phyloP scores from a whole-genome alignment of 371 early-diverging fungal genomes.

The Mortierella sp. region DNA sequence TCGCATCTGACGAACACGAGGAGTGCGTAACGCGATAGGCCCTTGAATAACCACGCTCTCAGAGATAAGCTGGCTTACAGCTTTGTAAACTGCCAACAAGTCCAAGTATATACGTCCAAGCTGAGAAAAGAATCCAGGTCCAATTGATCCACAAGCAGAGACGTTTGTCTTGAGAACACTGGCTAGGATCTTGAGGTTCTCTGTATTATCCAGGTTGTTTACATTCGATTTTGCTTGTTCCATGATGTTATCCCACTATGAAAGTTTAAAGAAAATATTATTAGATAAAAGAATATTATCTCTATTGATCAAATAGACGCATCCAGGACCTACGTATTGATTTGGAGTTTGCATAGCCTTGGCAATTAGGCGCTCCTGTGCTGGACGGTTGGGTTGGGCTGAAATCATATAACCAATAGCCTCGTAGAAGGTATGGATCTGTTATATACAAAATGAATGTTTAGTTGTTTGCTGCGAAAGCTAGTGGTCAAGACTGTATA shows the following conservation, averaged over 20 bases:
- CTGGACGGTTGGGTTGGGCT: slow-evolving; percentile 79
- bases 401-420: slow-evolving; percentile 97
- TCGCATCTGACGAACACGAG: slow-evolving; percentile 90
- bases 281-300: neutral
- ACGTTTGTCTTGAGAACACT: slow-evolving; percentile 97
- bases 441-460: neutral
- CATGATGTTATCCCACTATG: slow-evolving; percentile 87
- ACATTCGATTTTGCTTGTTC: slow-evolving; percentile 78
- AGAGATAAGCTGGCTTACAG: slow-evolving; percentile 88
- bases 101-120: slow-evolving; percentile 90
- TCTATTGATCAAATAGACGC: too few species aligned
- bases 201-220: slow-evolving; percentile 80
- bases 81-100: slow-evolving; percentile 90
- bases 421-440: slow-evolving; percentile 96
- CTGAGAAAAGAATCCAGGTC: slow-evolving; percentile 88
- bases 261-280: neutral
- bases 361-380: slow-evolving; percentile 84
- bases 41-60: slow-evolving; percentile 82
- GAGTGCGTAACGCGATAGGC: slow-evolving; percentile 90
- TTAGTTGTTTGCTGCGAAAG: neutral
- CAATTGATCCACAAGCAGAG: slow-evolving; percentile 90
- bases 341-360: slow-evolving; percentile 94
- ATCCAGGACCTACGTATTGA: slow-evolving; percentile 66
- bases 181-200: slow-evolving; percentile 86
- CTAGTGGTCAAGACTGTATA: too few species aligned